These are phyloP conservation scores for Kwoniella newhampshirensis DNA, from an alignment of 768 basidiomycete species.

Conservation along the genomic window DNA sequence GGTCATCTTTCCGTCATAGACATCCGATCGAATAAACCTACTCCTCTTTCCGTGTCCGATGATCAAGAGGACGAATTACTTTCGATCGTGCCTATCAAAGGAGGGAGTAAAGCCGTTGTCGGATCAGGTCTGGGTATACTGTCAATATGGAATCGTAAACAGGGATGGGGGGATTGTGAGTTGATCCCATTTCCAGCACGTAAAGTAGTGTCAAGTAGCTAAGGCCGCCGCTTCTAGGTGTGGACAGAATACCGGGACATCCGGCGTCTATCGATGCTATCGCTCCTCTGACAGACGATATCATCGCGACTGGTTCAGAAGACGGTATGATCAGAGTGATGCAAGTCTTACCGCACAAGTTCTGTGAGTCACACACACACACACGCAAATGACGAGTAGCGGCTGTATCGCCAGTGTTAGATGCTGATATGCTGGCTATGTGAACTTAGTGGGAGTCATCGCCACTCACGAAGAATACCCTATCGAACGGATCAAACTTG, in stretches of 20 bases:
- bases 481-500: constrained; percentile 78
- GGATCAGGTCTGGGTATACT: constrained; percentile 87
- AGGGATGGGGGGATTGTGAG: constrained; percentile 81
- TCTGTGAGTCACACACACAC: constrained; percentile 53
- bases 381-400: too few relatives aligned
- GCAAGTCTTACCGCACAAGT: constrained; percentile 80
- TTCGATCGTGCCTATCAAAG: constrained; percentile 79
- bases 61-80: constrained; percentile 95
- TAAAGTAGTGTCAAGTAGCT: not conserved
- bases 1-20: constrained; percentile 91
- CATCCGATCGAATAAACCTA: constrained; percentile 73
- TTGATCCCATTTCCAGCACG: not conserved
- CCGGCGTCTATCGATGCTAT: constrained; percentile 87
- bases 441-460: constrained; percentile 67
- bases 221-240: constrained; percentile 12
- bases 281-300: constrained; percentile 67
- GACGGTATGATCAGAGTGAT: constrained; percentile 87
- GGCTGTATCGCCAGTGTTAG: not conserved
- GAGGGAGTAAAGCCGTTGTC: constrained; percentile 78
- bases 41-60: constrained; percentile 81
- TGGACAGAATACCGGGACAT: constrained; percentile 61
- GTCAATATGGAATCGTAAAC: constrained; percentile 81
- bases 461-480: constrained; percentile 91
- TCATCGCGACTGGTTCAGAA: constrained; percentile 84
- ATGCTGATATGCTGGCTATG: not conserved